Conservation (phyloP, 129 eudicot species). For the Erigeron canadensis region DNA sequence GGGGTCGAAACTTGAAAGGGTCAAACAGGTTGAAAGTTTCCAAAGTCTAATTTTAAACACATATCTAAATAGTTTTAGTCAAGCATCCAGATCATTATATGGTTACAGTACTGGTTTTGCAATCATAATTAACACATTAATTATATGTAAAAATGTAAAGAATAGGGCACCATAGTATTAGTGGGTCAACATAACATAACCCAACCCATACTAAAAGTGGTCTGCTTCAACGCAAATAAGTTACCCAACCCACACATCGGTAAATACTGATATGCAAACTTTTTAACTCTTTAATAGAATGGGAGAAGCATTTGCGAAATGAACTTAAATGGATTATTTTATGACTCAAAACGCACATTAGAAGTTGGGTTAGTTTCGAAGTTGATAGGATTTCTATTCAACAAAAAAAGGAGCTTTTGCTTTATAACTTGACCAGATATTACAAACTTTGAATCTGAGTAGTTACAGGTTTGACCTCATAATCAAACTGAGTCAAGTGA, state of each 20-base stretch:
- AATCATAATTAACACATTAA: not conserved
- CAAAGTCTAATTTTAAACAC: not conserved
- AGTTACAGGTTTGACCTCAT: conserved; percentile 15
- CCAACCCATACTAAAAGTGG: not conserved
- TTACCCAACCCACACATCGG: not conserved
- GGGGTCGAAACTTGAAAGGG: not conserved
- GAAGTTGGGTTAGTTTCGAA: not conserved
- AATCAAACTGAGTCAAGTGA: conserved; percentile 15
- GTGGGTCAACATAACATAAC: not conserved
- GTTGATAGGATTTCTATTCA: not conserved
- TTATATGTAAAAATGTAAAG: not conserved
- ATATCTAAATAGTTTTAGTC: not conserved
- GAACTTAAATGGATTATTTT: not conserved
- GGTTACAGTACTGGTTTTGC: not conserved
- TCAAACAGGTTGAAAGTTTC: not conserved
- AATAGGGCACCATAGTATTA: not conserved
- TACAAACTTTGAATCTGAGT: not conserved
- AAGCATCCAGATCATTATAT: not conserved
- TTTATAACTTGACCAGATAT: not conserved
- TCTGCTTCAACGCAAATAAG: not conserved
- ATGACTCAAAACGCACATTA: not conserved
- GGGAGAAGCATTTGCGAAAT: not conserved
- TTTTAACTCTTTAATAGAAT: not conserved
- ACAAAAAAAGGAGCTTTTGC: not conserved
- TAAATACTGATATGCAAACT: not conserved